Conservation (phyloP, 805 yeast genomes). For the Wickerhamomyces xylosicus region DNA sequence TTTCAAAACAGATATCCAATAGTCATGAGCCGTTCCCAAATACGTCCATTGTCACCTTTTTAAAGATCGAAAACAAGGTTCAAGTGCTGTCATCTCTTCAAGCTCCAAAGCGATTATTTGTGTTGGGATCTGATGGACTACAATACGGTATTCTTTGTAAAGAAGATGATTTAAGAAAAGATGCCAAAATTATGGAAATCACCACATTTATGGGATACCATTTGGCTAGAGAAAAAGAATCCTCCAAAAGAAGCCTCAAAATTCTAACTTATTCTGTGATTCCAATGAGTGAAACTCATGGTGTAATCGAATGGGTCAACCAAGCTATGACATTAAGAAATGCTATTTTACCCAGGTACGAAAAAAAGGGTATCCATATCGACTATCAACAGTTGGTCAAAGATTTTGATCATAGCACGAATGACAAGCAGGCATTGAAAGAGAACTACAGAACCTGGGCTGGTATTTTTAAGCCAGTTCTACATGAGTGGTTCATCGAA, state of each 20-base stretch:
- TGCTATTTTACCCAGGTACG: constrained; percentile 37
- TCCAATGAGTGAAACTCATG: constrained; percentile 78
- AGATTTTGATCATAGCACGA: constrained; percentile 20
- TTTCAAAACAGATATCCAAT: constrained; percentile 31
- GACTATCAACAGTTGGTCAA: constrained; percentile 18
- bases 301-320: constrained; percentile 85
- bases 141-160: constrained; percentile 72
- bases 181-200: constrained; percentile 85
- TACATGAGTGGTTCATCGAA: constrained; percentile 82
- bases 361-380: constrained; percentile 27
- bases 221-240: constrained; percentile 53
- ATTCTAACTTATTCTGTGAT: constrained; percentile 82
- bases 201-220: constrained; percentile 78
- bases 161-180: constrained; percentile 89
- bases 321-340: constrained; percentile 64
- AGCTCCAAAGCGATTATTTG: constrained; percentile 67
- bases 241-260: constrained; percentile 59
- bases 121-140: constrained; percentile 73
- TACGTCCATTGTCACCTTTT: constrained; percentile 40
- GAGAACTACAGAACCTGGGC: constrained; percentile 24
- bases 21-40: constrained; percentile 34
- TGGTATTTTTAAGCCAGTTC: constrained; percentile 39
- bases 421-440: constrained; percentile 22
- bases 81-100: constrained; percentile 74
- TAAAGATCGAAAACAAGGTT: constrained; percentile 56